phyloP scores from a whole-genome alignment of 1,284 basidiomycete species.

The Sphaerobolus stellatus region DNA sequence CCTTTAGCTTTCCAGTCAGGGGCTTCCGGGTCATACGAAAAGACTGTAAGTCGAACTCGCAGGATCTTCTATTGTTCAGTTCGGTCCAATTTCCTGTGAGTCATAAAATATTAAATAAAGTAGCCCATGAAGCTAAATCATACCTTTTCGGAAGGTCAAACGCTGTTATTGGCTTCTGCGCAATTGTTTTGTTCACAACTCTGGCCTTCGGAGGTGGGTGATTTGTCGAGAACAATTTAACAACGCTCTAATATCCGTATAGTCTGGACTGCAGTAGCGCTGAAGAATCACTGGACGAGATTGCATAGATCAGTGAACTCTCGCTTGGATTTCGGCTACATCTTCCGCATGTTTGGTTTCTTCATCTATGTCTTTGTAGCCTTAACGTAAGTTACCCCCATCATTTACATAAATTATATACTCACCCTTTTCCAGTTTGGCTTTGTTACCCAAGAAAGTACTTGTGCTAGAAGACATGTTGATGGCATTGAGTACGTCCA shows the following conservation, averaged over 20 bases:
- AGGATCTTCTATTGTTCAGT: slow-evolving; percentile 54
- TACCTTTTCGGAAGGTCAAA: slow-evolving; percentile 33
- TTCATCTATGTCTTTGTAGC: slow-evolving; percentile 42
- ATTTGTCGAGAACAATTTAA: not conserved
- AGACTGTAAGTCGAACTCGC: slow-evolving; percentile 41
- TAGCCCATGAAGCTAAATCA: not conserved
- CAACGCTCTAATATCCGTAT: slow-evolving; percentile 15
- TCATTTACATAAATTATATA: not conserved
- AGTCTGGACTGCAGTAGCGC: slow-evolving; percentile 43
- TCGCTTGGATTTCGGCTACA: slow-evolving; percentile 41
- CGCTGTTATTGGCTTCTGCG: slow-evolving; percentile 38
- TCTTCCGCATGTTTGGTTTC: slow-evolving; percentile 43
- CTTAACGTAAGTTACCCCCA: slow-evolving; percentile 34
- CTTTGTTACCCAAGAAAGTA: slow-evolving; percentile 42
- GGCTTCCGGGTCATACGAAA: slow-evolving; percentile 35
- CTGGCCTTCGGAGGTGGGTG: slow-evolving; percentile 32
- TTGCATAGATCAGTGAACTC: slow-evolving; percentile 26
- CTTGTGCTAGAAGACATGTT: slow-evolving; percentile 44
- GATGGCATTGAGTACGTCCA: slow-evolving; percentile 42
- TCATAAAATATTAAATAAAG: not conserved
- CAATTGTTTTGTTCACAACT: slow-evolving; percentile 36
- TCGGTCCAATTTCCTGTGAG: slow-evolving; percentile 38
- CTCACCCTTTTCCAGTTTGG: slow-evolving; percentile 32
- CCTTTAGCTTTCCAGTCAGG: slow-evolving; percentile 23
- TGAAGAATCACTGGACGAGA: slow-evolving; percentile 36